Base-by-base conservation (phyloP, 805 yeast species). In the Isabelozyma gotoi region DNA sequence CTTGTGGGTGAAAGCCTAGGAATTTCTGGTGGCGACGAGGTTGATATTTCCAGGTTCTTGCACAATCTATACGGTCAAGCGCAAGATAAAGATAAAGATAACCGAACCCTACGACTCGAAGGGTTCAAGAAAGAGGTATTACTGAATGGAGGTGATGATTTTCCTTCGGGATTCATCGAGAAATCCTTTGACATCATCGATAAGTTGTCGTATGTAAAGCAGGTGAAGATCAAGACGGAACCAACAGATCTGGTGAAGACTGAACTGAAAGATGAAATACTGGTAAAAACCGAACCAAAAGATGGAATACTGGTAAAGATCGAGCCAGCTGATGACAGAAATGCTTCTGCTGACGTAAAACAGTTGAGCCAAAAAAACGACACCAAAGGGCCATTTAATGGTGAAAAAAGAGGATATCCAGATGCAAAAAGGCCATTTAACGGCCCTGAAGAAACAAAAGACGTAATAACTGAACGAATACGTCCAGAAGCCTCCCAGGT, bases 131-230 rank as follows among this genome's bases (percentile, higher is more conserved):
- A 20, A 4, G 32, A 16, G 8, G 24, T 40, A 8, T 10, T n/a
- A n/a, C 58, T 56, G n/a, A 70, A 70, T 49, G 76, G 77, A 1
- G 76, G 75, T 4, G 67, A 60, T 8, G 71, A 63, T 17, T 71
- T 71, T 41, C 74, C 76, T 1, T 43, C 34, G 8, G 58, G 53
- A 33, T 70, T 71, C 43, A 46, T 66, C 2, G 41, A 42, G 11
- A 52, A 53, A 6, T 56, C 61, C 6, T 58, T 51, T 43, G 51
- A 50, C 19, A 42, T 49, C 8, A 45, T 50, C 18, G 27, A 34
- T 14, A 29, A 15, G 8, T 37, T 45, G 12, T 33, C 18, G 24
- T 18, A 35, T 34, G 38, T 27, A 17, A 43, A 42, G 24, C 16
- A 29, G 14, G 40, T 33, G 17, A 41, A 33, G 29, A 17, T 17